Conservation (phyloP, 2,329 filamentous ascomycete genomes). For the Amauroascus niger region DNA sequence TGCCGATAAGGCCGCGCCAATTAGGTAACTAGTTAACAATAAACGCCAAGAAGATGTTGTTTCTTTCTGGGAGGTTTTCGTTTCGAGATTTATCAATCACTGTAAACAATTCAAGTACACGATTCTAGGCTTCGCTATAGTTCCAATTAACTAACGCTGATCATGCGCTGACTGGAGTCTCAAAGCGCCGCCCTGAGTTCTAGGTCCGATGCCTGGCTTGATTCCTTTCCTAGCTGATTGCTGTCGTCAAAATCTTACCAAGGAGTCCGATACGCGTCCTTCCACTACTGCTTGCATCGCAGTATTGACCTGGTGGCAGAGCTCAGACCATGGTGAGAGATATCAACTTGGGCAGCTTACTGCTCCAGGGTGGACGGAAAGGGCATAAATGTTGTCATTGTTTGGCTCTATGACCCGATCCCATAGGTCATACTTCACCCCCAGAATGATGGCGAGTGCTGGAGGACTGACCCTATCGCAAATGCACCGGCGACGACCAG, state of each 20-base stretch:
- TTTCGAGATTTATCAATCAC: no score
- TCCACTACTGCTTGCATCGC: slow-evolving; percentile 41
- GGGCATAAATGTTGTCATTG: slow-evolving; percentile 34
- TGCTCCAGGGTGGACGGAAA: slow-evolving; percentile 37
- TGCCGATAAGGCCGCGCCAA: not conserved
- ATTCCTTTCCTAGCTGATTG: not conserved
- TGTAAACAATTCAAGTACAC: not conserved
- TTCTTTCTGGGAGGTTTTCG: no score
- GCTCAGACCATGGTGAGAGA: not conserved
- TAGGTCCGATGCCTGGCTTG: not conserved
- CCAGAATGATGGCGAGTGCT: slow-evolving; percentile 38
- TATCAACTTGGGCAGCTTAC: no score
- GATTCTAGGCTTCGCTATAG: not conserved
- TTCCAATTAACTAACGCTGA: not conserved
- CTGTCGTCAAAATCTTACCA: slow-evolving; percentile 37
- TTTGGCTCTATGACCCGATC: slow-evolving; percentile 37
- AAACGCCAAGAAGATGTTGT: no score
- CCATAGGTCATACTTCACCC: slow-evolving; percentile 35
- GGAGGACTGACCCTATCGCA: slow-evolving; percentile 30
- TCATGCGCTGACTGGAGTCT: not conserved
- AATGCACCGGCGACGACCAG: slow-evolving; percentile 33
- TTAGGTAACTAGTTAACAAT: no score
- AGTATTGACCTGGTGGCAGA: slow-evolving; percentile 33
- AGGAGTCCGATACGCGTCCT: slow-evolving; percentile 38
- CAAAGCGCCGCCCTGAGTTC: not conserved